phyloP scores from a whole-genome alignment of 2,329 filamentous ascomycete species.

The Hypomyces perniciosus region DNA sequence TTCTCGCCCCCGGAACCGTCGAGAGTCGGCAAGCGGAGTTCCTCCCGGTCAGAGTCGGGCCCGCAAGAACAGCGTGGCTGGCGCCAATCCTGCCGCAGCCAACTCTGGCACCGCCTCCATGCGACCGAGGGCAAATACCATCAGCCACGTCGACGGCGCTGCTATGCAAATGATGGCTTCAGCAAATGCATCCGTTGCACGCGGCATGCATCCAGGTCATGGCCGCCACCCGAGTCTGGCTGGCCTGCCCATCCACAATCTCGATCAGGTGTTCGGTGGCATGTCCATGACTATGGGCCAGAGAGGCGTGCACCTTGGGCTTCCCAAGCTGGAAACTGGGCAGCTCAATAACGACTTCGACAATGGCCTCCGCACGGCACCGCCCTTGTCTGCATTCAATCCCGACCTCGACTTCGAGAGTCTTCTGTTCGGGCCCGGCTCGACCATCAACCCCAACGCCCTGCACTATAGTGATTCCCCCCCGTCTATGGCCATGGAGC shows the following conservation, averaged over 20 bases:
- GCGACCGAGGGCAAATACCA: slow-evolving; percentile 89
- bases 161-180: slow-evolving; percentile 67
- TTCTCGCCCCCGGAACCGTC: slow-evolving; percentile 76
- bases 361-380: slow-evolving; percentile 72
- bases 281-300: slow-evolving; percentile 66
- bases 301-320: slow-evolving; percentile 58
- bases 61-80: slow-evolving; percentile 86
- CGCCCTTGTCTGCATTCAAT: slow-evolving; percentile 56
- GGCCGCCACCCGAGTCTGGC: slow-evolving; percentile 70
- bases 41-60: slow-evolving; percentile 64
- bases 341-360: slow-evolving; percentile 61
- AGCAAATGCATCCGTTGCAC: slow-evolving; percentile 48
- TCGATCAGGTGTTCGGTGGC: slow-evolving; percentile 62
- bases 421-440: slow-evolving; percentile 61
- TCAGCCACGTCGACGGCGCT: slow-evolving; percentile 80
- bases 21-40: slow-evolving; percentile 79
- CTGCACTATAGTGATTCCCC: slow-evolving; percentile 81
- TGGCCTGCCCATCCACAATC: slow-evolving; percentile 54
- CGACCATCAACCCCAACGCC: slow-evolving; percentile 64
- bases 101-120: slow-evolving; percentile 51
- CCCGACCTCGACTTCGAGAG: slow-evolving; percentile 44
- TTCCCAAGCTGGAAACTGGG: slow-evolving; percentile 80
- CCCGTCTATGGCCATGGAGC: slow-evolving; percentile 57
- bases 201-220: slow-evolving; percentile 48
- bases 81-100: slow-evolving; percentile 39